phyloP scores from a whole-genome alignment of 2,329 filamentous ascomycete species.

The Fusarium sp. region DNA sequence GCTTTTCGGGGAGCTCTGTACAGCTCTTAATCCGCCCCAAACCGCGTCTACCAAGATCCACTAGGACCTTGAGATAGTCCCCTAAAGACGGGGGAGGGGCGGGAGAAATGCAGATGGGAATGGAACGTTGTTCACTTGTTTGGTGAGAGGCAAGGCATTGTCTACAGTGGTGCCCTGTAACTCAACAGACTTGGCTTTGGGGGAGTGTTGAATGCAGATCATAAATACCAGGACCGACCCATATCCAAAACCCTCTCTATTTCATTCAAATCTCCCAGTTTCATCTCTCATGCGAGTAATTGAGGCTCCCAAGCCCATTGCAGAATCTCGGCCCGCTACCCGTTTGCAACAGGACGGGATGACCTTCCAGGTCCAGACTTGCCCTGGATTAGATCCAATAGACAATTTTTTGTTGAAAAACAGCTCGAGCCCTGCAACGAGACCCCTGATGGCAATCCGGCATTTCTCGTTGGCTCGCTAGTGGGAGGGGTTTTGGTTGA shows the following conservation, averaged over 20 bases:
- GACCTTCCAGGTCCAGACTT: constrained; percentile 1
- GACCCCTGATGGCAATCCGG: constrained; percentile 44
- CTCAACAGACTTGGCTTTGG: constrained; percentile 15
- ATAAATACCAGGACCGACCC: not conserved
- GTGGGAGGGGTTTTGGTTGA: constrained; percentile 34
- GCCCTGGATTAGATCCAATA: not conserved
- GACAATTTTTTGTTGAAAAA: constrained; percentile 33
- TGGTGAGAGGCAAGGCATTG: not conserved
- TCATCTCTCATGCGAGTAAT: not conserved
- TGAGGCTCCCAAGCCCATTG: constrained; percentile 1
- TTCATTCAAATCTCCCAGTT: not conserved
- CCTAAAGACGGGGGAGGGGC: constrained; percentile 11
- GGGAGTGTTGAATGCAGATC: constrained; percentile 3
- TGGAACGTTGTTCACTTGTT: not conserved
- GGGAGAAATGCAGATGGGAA: not conserved
- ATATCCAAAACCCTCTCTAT: not conserved
- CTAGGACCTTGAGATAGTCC: constrained; percentile 19
- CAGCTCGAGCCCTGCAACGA: constrained; percentile 17
- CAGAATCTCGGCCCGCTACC: constrained; percentile 23
- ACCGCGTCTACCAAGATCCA: constrained; percentile 36
- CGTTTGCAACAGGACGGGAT: constrained; percentile 2
- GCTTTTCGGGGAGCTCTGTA: constrained; percentile 27
- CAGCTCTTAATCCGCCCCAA: constrained; percentile 25
- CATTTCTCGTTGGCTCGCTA: constrained; percentile 46
- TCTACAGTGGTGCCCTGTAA: constrained; percentile 5